phyloP scores from a whole-genome alignment of 208 protist genomes.

The Perkinsela sp. region DNA sequence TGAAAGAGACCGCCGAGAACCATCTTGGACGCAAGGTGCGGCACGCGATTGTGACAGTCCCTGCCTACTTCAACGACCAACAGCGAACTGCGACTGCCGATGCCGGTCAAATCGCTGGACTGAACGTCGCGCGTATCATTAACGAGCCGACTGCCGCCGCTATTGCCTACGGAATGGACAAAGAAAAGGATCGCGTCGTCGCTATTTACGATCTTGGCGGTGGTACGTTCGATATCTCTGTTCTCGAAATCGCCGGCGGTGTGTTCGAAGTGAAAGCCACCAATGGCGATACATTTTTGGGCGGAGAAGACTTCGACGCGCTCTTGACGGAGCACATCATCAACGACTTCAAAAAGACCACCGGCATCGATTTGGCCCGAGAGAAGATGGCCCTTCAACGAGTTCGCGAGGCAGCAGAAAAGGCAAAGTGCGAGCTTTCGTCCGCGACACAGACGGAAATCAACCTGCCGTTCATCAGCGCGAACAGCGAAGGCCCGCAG shows the following conservation, averaged over 20 bases:
- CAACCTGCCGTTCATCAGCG: constrained; percentile 80
- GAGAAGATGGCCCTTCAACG: constrained; percentile 78
- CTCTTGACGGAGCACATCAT: constrained; percentile 52
- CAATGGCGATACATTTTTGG: constrained; percentile 93
- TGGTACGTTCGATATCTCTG: constrained; percentile 95
- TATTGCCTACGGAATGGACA: constrained; percentile 74
- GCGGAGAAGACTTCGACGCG: constrained; percentile 94
- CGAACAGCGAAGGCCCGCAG: constrained; percentile 42
- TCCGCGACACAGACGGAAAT: constrained; percentile 55
- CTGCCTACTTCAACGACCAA: no score
- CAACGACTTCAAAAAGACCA: constrained; percentile 67
- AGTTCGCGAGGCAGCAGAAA: constrained; percentile 82
- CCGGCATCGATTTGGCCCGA: constrained; percentile 64
- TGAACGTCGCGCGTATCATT: constrained; percentile 84
- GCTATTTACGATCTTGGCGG: constrained; percentile 62
- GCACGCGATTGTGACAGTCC: constrained; percentile 76
- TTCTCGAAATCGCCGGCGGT: constrained; percentile 74
- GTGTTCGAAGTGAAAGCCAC: constrained; percentile 89
- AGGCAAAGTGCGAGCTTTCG: constrained; percentile 86
- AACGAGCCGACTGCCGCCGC: constrained; percentile 95
- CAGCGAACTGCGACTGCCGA: constrained; percentile 89
- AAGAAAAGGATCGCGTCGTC: constrained; percentile 11
- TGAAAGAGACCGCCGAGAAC: constrained; percentile 32
- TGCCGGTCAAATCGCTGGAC: constrained; percentile 70
- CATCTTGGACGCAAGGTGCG: constrained; percentile 45